These are phyloP conservation scores for Phytophthora citricola DNA, from an alignment of 352 stramenopile species.

Conservation along the genomic window DNA sequence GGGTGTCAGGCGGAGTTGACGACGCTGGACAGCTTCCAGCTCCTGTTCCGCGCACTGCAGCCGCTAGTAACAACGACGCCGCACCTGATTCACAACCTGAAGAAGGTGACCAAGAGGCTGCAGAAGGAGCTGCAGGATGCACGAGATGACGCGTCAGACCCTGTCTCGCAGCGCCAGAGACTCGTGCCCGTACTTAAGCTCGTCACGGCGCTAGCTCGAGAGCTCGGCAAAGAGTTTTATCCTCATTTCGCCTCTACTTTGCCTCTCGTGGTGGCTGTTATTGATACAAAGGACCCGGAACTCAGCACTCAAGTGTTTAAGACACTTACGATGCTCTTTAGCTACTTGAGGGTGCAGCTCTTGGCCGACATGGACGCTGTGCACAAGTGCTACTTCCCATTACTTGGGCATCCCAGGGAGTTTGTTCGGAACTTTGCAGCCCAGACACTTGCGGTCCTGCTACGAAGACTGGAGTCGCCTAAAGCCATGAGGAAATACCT, in stretches of 20 bases:
- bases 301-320: conserved; percentile 92
- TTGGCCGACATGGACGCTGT: conserved; percentile 91
- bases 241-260: conserved; percentile 74
- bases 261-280: conserved; percentile 73
- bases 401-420: conserved; percentile 83
- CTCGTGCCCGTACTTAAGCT: conserved; percentile 85
- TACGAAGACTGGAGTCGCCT: conserved; percentile 76
- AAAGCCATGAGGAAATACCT: conserved; percentile 88
- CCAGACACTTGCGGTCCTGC: conserved; percentile 85
- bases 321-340: conserved; percentile 92
- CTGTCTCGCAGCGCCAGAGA: conserved; percentile 75
- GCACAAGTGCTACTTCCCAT: conserved; percentile 90
- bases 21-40: conserved; percentile 85
- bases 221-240: conserved; percentile 90
- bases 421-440: conserved; percentile 92
- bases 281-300: conserved; percentile 90
- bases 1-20: conserved; percentile 82
- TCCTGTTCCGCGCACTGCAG: conserved; percentile 72
- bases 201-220: conserved; percentile 77
- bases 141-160: conserved; percentile 23
- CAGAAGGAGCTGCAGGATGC: conserved; percentile 64
- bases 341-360: conserved; percentile 82
- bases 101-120: conserved; percentile 73
- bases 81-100: conserved; percentile 83
- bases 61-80: conserved; percentile 82